Evolutionary conservation across 768 basidiomycete species (phyloP), one percentile per base, ranked within the genome.

Genomic region (Filobasidium floriforme): DNA sequence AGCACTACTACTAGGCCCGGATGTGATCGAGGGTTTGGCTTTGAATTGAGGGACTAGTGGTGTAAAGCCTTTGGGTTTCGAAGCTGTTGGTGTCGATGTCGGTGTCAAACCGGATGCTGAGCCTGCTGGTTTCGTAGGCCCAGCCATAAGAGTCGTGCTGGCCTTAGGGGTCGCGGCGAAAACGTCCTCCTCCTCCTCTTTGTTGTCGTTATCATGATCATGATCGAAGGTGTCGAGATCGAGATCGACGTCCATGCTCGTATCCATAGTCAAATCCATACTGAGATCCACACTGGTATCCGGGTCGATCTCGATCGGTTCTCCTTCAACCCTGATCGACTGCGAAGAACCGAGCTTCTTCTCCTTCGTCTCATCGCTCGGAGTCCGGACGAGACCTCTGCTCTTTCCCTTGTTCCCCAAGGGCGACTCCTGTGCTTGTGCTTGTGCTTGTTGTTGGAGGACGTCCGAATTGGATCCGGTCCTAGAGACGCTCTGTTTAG

Each of bases 391-490:
- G 4, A 37, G 32, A 37, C 32, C 32, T 37, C 9, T 9, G 4
- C 32, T 9, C 32, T 37, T 37, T 37, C 32, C 32, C 29, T 29
- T 66, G 49, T 60, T 61, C 65, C 19, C 22, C 49, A n/a, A 52
- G 49, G 22, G 46, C 52, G 43, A 26, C 41, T 12, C 60, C 49
- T 37, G 57, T 46, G 40, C 41, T 65, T 22, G 64, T 41, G 22
- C n/a, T n/a, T n/a, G n/a, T n/a, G n/a, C n/a, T n/a, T n/a, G n/a
- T n/a, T n/a, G n/a, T n/a, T n/a, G 64, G 44, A 46, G 64, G 11
- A 22, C 18, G 15, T 19, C 29, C 29, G 37, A 37, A 22, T 28
- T 37, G 9, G 2, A n/a, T 18, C 15, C 46, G 59, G 41, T 43
- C 62, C 32, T 51, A 51, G 46, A 51, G 19, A 18, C 46, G 46